phyloP scores from a whole-genome alignment of 2,329 filamentous ascomycete genomes.

The Colletotrichum ledebouriae region DNA sequence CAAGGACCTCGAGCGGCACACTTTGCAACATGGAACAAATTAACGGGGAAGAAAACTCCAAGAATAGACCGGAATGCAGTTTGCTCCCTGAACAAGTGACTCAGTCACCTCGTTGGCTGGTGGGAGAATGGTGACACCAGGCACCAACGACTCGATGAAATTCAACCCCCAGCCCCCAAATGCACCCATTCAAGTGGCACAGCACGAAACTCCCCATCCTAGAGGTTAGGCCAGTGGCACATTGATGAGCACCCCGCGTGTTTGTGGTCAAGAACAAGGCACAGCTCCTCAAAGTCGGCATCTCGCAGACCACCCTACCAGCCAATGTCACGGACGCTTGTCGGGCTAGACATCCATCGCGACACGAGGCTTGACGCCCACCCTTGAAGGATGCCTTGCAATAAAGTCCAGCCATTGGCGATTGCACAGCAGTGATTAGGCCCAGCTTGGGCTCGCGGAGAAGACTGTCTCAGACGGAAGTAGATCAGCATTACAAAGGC shows the following conservation, averaged over 20 bases:
- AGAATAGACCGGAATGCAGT: not conserved
- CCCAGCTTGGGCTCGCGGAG: not conserved
- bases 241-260: constrained; percentile 22
- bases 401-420: not conserved
- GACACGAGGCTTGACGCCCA: not conserved
- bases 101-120: constrained; percentile 1
- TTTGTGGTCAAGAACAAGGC: constrained; percentile 21
- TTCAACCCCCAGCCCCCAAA: not conserved
- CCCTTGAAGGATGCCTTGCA: not conserved
- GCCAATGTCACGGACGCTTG: not conserved
- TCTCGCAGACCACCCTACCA: constrained; percentile 2
- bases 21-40: not conserved
- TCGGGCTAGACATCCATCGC: not conserved
- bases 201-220: constrained; percentile 3
- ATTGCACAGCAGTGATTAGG: not conserved
- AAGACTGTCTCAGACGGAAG: not conserved
- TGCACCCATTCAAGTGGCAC: constrained; percentile 10
- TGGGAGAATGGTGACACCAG: constrained; percentile 3
- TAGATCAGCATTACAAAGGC: not conserved
- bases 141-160: not conserved
- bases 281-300: not conserved
- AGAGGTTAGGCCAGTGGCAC: constrained; percentile 13
- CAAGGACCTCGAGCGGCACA: not conserved
- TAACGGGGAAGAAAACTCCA: not conserved
- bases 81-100: constrained; percentile 17